Conservation (phyloP, 108 stramenopile genomes). For the Skeletonema grethae region DNA sequence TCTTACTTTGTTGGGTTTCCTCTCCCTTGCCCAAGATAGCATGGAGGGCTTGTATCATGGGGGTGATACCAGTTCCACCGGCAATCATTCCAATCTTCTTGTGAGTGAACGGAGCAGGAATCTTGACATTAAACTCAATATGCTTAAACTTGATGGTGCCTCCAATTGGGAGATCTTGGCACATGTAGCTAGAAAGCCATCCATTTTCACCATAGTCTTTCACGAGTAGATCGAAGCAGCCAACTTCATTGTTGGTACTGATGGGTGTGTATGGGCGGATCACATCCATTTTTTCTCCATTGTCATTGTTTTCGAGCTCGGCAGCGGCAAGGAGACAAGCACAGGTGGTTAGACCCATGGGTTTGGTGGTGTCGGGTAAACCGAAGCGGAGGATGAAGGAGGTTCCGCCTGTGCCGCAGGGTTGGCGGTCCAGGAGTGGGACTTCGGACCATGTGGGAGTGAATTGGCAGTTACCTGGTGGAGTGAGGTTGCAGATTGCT, state of each 20-base stretch:
- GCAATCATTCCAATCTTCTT: constrained; percentile 93
- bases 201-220: constrained; percentile 78
- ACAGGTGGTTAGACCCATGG: constrained; percentile 81
- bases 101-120: constrained; percentile 75
- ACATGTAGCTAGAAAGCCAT: constrained; percentile 64
- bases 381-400: constrained; percentile 76
- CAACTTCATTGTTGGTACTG: constrained; percentile 83
- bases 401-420: constrained; percentile 39
- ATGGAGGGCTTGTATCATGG: constrained; percentile 96
- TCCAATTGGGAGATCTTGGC: constrained; percentile 47
- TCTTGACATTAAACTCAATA: constrained; percentile 88
- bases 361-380: constrained; percentile 55
- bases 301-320: constrained; percentile 47
- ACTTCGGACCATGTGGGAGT: constrained; percentile 55
- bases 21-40: constrained; percentile 82
- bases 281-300: constrained; percentile 54
- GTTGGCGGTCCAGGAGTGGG: constrained; percentile 56
- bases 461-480: constrained; percentile 80
- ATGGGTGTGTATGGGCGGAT: constrained; percentile 96
- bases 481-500: constrained; percentile 47
- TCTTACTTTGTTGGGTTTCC: constrained; percentile 27
- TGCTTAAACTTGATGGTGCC: constrained; percentile 79
- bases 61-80: constrained; percentile 98
- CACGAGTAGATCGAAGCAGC: constrained; percentile 91
- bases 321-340: constrained; percentile 91